Base-by-base conservation (phyloP, 345 rosid genomes). In the Lepidium aucheri region DNA sequence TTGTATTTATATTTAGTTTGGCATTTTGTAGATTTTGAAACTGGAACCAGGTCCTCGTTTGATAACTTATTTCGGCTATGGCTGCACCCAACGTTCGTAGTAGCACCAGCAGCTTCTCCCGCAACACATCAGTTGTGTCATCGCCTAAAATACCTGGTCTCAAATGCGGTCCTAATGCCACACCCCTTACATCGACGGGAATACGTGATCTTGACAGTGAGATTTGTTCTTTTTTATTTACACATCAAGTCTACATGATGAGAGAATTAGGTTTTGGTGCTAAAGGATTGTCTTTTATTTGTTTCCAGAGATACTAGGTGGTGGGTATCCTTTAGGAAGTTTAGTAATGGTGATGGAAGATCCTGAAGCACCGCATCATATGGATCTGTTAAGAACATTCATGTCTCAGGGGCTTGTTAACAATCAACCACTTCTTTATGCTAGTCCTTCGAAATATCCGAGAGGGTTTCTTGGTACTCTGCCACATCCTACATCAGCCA, bases 341-440 rank as follows among this genome's bases (percentile, higher is more conserved):
- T 69, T 94, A 58, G 92, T 90, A 16, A 81, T 94, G 88, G 86
- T 94, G 69, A 90, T 94, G 99, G 96, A 94, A 82, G 97, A 88
- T 79, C 85, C 97, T 2, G 95, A 94, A 77, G 92, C 97, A 9
- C 98, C 97, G 7, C 98, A 93, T 86, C 95, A 93, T 79, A 88
- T 90, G 98, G 92, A 88, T 60, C 64, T 94, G 55, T 60, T 90
- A 74, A 84, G 97, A 78, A 94, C 86, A 77, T 90, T 90, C 67
- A 94, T 94, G 97, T 86, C 97, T 67, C 97, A 94, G 74, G 97
- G 97, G 53, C 90, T 94, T 78, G 86, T 86, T 69, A 91, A 85
- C 50, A 70, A 77, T 51, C 98, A 90, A 44, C 82, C 91, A 24
- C 94, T 93, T 76, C 82, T 88, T 60, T 93, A 88, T 60, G 87